Base-by-base conservation (phyloP, 768 basidiomycete species). In the Suillus spraguei region DNA sequence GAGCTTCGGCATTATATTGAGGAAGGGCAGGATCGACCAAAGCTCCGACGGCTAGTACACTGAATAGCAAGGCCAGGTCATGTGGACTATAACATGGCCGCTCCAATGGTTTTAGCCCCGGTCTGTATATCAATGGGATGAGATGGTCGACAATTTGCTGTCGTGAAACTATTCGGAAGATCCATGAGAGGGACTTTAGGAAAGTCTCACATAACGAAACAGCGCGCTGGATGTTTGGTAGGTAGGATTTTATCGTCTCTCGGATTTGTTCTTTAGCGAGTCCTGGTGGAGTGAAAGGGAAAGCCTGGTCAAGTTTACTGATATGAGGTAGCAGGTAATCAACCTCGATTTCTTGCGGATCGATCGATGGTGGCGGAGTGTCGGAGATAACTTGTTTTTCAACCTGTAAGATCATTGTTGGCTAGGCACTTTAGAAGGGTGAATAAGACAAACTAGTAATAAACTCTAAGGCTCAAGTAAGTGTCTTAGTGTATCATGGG, bases 1-100 rank as follows among this genome's bases (percentile, higher is more conserved):
- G 83, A 9, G 82, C 82, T 65, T 85, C 83, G n/a, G 79, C 69
- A 65, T 80, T 83, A 63, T 81, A 83, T 2, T 83, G 80, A 47
- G 77, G 76, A 53, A 82, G 71, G 41, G 76, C 68, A 24, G 82
- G 76, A 66, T 85, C 83, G 3, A 84, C 77, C 17, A 85, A 71
- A 10, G 79, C 80, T 5, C 83, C 84, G 54, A 85, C 77, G 13
- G 79, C 82, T 14, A 84, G 71, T 32, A 82, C 78, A 39, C 81
- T 74, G 22, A 84, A 75, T 63, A 85, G 69, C 50, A 85, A 66
- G 17, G 83, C 79, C 24, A 85, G 76, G 62, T 85, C 83, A 65
- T 84, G 83, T 35, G 82, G 82, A 2, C 82, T 80, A 70, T 81
- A 83, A 28, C 3, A 17, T 11, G 56, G 28, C 17, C 17, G 39